Conservation (phyloP, 1,284 basidiomycete species). For the Microbotryum lychnidis-dioicae region DNA sequence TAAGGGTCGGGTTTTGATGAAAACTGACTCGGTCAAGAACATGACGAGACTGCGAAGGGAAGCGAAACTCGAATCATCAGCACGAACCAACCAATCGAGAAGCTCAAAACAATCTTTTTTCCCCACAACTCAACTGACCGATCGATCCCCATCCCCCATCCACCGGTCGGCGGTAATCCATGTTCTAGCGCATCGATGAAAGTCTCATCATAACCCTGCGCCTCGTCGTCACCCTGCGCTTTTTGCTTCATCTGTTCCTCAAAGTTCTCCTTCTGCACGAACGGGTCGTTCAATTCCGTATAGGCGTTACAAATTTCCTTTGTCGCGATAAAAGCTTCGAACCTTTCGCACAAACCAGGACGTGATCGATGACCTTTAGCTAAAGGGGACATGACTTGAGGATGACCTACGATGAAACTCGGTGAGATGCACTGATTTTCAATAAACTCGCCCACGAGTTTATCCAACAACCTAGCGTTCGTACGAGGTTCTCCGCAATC, state of each 20-base stretch:
- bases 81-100: neutral
- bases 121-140: conserved; percentile 35
- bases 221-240: conserved; percentile 94
- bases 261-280: conserved; percentile 91
- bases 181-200: conserved; percentile 85
- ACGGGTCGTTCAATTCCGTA: conserved; percentile 97
- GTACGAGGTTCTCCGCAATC: conserved; percentile 94
- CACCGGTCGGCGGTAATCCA: conserved; percentile 92
- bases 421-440: conserved; percentile 95
- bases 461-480: conserved; percentile 91
- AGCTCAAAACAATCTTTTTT: conserved; percentile 4
- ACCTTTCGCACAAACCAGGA: conserved; percentile 92
- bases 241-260: conserved; percentile 88
- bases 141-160: conserved; percentile 92
- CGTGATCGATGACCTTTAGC: conserved; percentile 92
- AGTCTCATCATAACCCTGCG: conserved; percentile 91
- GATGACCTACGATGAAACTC: conserved; percentile 96
- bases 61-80: neutral
- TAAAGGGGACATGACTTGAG: conserved; percentile 98
- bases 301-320: conserved; percentile 98
- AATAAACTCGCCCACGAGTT: conserved; percentile 97
- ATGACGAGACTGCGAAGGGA: conserved; percentile 61
- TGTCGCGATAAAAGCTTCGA: conserved; percentile 96
- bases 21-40: conserved; percentile 69
- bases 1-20: neutral